Evolutionary conservation across 371 early-diverging fungal genomes (phyloP), one percentile per base, ranked within the genome.

Genomic region (Apophysomyces sp.): DNA sequence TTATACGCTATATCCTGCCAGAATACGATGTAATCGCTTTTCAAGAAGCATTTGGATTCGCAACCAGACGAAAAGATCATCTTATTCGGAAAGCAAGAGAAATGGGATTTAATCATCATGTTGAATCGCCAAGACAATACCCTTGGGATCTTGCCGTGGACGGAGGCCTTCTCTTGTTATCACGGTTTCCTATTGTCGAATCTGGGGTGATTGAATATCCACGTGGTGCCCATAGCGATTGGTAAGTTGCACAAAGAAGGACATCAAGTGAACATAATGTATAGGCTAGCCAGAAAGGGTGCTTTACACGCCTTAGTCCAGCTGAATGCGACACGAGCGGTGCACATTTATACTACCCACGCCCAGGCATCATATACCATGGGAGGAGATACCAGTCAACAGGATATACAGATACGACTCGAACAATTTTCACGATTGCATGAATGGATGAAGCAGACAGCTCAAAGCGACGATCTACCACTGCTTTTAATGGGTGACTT

Each of bases 21-120:
- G 52, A 73, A 9, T 94, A 90, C 70, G 94, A 94, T 65, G 77
- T 95, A 9, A 83, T 95, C 15, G 78, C 86, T 12, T 68, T 95
- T 53, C 94, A 95, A 72, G 96, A 95, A 68, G 83, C 91, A 55
- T 95, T 92, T 77, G 86, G 87, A 13, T 92, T 84, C 68, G 90
- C 89, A 2, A 76, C 78, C 29, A 67, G 81, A 28, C 75, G 95
- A 1, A 76, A 80, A 13, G 73, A 77, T 32, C 60, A 69, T 16
- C 66, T 94, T 12, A 49, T 89, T 13, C 62, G 60, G 0, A 79
- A 75, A n/a, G 95, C 94, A 8, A 74, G 82, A 44, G 67, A 83
- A 34, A 58, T 74, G 11, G 96, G 95, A 4, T 87, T 92, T 56
- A 71, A 74, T 30, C 85, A 83, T 62, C 78, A 77, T 44, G 71